Percentiles rank a stretch among this genome's conserved stretches.
phyloP scores from a whole-genome alignment of 2,329 filamentous ascomycete genomes.

The Colletotrichum plurivorum region DNA sequence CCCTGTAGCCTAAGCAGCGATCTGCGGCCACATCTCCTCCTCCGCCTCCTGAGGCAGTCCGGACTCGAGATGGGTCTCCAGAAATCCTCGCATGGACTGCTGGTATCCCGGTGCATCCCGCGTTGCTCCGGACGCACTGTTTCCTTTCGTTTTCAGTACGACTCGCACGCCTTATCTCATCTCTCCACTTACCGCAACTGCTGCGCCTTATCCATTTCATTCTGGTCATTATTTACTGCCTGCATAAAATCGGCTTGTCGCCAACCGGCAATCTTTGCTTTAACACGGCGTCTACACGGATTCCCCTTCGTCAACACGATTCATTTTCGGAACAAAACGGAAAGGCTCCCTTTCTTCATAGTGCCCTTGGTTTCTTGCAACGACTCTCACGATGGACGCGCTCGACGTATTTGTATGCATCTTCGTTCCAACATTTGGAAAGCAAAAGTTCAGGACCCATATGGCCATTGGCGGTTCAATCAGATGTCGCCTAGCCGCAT shows the following conservation, averaged over 20 bases:
- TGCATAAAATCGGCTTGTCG: slow-evolving; percentile 41
- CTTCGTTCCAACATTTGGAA: slow-evolving; percentile 33
- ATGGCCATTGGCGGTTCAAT: slow-evolving; percentile 10
- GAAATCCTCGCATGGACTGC: no score
- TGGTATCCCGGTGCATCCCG: background rate
- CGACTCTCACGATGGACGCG: slow-evolving; percentile 41
- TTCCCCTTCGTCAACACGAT: slow-evolving; percentile 44
- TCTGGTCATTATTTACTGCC: slow-evolving; percentile 36
- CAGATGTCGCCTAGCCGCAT: slow-evolving; percentile 3
- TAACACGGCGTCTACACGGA: slow-evolving; percentile 47
- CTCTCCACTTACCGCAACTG: slow-evolving; percentile 5
- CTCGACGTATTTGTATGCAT: slow-evolving; percentile 39
- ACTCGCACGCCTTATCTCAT: slow-evolving; percentile 27
- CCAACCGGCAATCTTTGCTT: slow-evolving; percentile 40
- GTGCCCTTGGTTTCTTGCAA: slow-evolving; percentile 36
- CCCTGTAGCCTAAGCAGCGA: slow-evolving; percentile 55
- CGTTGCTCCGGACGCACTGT: slow-evolving; percentile 4
- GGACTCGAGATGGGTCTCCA: background rate
- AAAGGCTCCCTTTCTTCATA: slow-evolving; percentile 41
- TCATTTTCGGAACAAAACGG: slow-evolving; percentile 47
- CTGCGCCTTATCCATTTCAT: slow-evolving; percentile 32
- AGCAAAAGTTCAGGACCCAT: slow-evolving; percentile 29
- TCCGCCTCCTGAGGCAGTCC: slow-evolving; percentile 6
- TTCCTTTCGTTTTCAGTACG: slow-evolving; percentile 35
- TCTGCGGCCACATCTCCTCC: slow-evolving; percentile 3